phyloP scores from a whole-genome alignment of 768 basidiomycete genomes.

The Suillus subalutaceus region DNA sequence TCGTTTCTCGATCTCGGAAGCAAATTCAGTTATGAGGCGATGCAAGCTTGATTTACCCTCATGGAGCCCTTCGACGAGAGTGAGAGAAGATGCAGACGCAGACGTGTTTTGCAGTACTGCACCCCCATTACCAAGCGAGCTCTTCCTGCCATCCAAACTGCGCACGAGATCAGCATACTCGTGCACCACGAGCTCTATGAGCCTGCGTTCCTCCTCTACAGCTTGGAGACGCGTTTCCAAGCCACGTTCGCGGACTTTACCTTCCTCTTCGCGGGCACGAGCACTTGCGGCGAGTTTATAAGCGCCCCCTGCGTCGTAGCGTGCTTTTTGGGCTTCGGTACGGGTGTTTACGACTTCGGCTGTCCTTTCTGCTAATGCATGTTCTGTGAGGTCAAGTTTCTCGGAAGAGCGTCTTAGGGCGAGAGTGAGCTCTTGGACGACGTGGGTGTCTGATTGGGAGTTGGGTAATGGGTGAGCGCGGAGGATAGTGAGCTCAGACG shows the following conservation, averaged over 20 bases:
- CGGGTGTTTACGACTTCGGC: constrained; percentile 47
- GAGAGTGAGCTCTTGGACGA: constrained; percentile 59
- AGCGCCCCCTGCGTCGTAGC: constrained; percentile 49
- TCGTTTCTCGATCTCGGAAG: constrained; percentile 47
- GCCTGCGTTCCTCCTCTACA: constrained; percentile 59
- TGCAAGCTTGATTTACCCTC: constrained; percentile 55
- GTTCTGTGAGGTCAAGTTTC: constrained; percentile 66
- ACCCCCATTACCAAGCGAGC: constrained; percentile 17
- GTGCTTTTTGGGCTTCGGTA: constrained; percentile 47
- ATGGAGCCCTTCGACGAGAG: constrained; percentile 42
- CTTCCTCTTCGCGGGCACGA: constrained; percentile 58
- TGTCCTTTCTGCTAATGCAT: constrained; percentile 50
- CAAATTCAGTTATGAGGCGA: constrained; percentile 51
- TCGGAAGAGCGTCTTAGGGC: constrained; percentile 69
- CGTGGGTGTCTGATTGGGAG: constrained; percentile 28
- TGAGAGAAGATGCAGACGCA: constrained; percentile 22
- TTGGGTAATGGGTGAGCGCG: constrained; percentile 53
- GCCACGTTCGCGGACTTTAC: constrained; percentile 49
- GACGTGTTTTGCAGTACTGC: constrained; percentile 15
- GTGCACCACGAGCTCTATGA: constrained; percentile 64
- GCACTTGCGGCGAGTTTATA: constrained; percentile 57
- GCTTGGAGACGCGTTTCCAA: constrained; percentile 47
- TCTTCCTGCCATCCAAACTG: constrained; percentile 53
- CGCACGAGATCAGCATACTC: constrained; percentile 81
- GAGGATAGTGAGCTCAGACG: constrained; percentile 58